Evolutionary conservation across 2,329 filamentous ascomycete species (phyloP).

Genomic region (Westerdykella aurantiaca): DNA sequence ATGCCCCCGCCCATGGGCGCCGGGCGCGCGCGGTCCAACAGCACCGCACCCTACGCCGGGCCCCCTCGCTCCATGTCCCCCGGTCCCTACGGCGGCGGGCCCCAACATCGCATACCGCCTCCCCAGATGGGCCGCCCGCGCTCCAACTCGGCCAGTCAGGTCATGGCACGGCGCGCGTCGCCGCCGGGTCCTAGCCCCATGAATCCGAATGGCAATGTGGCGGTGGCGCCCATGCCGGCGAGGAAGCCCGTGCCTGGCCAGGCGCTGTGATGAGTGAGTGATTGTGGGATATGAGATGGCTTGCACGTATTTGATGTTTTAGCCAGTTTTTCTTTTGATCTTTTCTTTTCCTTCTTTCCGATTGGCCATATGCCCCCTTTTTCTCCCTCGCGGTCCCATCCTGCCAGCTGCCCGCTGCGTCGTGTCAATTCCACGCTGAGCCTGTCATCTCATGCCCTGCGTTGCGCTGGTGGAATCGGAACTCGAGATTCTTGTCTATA

Average conservation of each 20-base stretch:
- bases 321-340: too few relatives aligned
- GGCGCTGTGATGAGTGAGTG: conserved; percentile 31
- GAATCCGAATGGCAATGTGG: conserved; percentile 23
- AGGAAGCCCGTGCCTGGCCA: conserved; percentile 46
- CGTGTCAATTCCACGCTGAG: too few relatives aligned
- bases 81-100: conserved; percentile 34
- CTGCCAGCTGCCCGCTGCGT: too few relatives aligned
- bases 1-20: conserved; percentile 12
- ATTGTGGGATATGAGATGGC: neutral
- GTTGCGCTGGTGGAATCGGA: too few relatives aligned
- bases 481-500: too few relatives aligned
- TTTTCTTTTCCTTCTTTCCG: too few relatives aligned
- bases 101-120: conserved; percentile 22
- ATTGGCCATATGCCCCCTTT: too few relatives aligned
- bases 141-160: conserved; percentile 35
- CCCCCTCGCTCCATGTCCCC: conserved; percentile 37
- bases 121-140: conserved; percentile 31
- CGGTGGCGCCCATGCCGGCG: conserved; percentile 24
- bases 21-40: conserved; percentile 33
- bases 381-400: too few relatives aligned
- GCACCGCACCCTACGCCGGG: conserved; percentile 34
- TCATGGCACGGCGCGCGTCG: conserved; percentile 22
- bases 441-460: too few relatives aligned
- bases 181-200: conserved; percentile 35
- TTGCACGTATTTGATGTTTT: too few relatives aligned